Evolutionary conservation across 2,329 filamentous ascomycete species (phyloP), one percentile per base, ranked within the genome.

Genomic region (Camptophora hylomeconis): DNA sequence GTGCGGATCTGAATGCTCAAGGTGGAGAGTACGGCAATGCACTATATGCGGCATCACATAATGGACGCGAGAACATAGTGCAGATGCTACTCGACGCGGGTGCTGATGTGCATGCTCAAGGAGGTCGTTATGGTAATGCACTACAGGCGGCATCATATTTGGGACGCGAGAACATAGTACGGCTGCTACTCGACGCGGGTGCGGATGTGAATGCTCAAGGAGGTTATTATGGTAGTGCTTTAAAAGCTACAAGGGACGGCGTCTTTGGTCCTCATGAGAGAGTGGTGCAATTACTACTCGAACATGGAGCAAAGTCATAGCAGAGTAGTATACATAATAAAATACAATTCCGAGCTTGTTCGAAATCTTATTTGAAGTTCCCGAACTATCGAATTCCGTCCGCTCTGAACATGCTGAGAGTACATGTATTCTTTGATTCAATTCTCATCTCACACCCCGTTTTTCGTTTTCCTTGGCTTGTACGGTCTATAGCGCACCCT

Each of bases 241-340:
- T n/a, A n/a, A n/a, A n/a, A n/a, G n/a, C n/a, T n/a, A n/a, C n/a
- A n/a, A n/a, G n/a, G n/a, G n/a, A n/a, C n/a, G n/a, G n/a, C n/a
- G n/a, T n/a, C n/a, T n/a, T n/a, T n/a, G n/a, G n/a, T n/a, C n/a
- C n/a, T 16, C 8, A 22, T 24, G 7, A 5, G 11, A 9, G 37
- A 5, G 12, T 46, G 20, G 46, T 41, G 14, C 28, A 35, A 9
- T 16, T 40, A 7, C 38, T 50, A 3, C 33, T 49, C 12, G 33
- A 39, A 25, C 26, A 28, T 6, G 44, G 38, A 12, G 45, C 43
- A 8, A 38, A 50, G n/a, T n/a, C n/a, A n/a, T n/a, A n/a, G n/a
- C n/a, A n/a, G n/a, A n/a, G n/a, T n/a, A n/a, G n/a, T n/a, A n/a
- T n/a, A n/a, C n/a, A n/a, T n/a, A n/a, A n/a, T n/a, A n/a, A n/a